Conservation (phyloP, 148 eudicot genomes). For the Camellia japonica region DNA sequence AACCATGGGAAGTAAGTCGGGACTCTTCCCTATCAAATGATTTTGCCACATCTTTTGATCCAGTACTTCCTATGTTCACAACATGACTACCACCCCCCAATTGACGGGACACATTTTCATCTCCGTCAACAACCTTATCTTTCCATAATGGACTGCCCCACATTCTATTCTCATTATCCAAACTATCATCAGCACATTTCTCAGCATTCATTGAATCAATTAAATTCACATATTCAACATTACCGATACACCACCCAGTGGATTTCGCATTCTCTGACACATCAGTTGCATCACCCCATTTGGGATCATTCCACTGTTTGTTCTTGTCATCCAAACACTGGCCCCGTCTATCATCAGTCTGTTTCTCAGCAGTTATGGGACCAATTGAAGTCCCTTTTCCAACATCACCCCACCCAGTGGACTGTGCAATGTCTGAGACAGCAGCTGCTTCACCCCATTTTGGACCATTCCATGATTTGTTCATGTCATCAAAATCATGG, state of each 20-base stretch:
- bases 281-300: slow-evolving; percentile 29
- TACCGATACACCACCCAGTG: slow-evolving; percentile 26
- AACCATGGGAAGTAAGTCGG: slow-evolving; percentile 16
- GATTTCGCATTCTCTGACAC: slow-evolving; percentile 17
- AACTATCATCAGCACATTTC: slow-evolving; percentile 25
- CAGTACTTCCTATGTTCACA: slow-evolving; percentile 20
- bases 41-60: slow-evolving; percentile 25
- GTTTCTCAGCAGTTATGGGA: slow-evolving; percentile 21
- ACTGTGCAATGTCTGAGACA: slow-evolving; percentile 13
- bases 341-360: slow-evolving; percentile 23
- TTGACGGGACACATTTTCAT: slow-evolving; percentile 25
- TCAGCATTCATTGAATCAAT: slow-evolving; percentile 18
- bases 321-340: slow-evolving; percentile 26
- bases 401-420: slow-evolving; percentile 24
- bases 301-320: slow-evolving; percentile 36
- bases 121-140: slow-evolving; percentile 24
- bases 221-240: neutral
- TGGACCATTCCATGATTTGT: slow-evolving; percentile 37
- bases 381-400: slow-evolving; percentile 3
- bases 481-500: slow-evolving; percentile 26
- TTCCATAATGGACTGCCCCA: slow-evolving; percentile 19
- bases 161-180: slow-evolving; percentile 23
- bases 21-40: slow-evolving; percentile 26
- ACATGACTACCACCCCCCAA: slow-evolving; percentile 19
- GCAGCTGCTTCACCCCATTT: slow-evolving; percentile 27